Evolutionary conservation across 2,329 filamentous ascomycete genomes (phyloP), one percentile per base, ranked within the genome.

Genomic region (Penicillium brevicompactum): DNA sequence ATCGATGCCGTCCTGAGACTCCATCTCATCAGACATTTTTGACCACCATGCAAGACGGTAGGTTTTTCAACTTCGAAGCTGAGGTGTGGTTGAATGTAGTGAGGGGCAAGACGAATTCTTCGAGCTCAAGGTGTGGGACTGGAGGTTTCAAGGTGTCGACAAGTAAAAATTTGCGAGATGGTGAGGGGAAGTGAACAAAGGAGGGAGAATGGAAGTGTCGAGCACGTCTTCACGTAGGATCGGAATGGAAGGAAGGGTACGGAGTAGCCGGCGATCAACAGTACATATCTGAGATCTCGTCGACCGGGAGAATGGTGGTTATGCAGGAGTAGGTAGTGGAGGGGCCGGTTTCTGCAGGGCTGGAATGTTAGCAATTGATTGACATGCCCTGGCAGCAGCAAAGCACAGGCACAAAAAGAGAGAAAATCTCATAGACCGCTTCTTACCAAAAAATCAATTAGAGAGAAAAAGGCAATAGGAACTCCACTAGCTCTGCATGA

Each of bases 1-100:
- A 69, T 84, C 82, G 55, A 87, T 75, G 59, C 84, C 85, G 65
- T 78, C 75, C 66, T 74, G 70, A 71, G 69, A 72, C 62, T 75
- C 74, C 75, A 76, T 78, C 66, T 67, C 70, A 66, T 66, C 64
- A 57, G 57, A 62, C 31, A 59, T 55, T 46, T 61, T 50, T 59
- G 55, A 55, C 60, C 58, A 70, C 65, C 70, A 73, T 73, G 69
- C 62, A 69, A 60, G 32, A 41, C 16, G 16, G n/a, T 22, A 14
- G 32, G 31, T 27, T 6, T 6, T 27, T 16, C 37, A 34, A 46
- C 13, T 21, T 42, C 30, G 14, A 51, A 31, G 45, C 45, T 21
- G 31, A 53, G 24, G 24, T 41, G 21, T 24, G 49, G 49, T 46
- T 56, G 57, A 14, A 54, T 24, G 31, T 30, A 27, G 27, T 16